Evolutionary conservation across 306 rosid genomes (phyloP).

Genomic region (Sechiopsis laciniata): DNA sequence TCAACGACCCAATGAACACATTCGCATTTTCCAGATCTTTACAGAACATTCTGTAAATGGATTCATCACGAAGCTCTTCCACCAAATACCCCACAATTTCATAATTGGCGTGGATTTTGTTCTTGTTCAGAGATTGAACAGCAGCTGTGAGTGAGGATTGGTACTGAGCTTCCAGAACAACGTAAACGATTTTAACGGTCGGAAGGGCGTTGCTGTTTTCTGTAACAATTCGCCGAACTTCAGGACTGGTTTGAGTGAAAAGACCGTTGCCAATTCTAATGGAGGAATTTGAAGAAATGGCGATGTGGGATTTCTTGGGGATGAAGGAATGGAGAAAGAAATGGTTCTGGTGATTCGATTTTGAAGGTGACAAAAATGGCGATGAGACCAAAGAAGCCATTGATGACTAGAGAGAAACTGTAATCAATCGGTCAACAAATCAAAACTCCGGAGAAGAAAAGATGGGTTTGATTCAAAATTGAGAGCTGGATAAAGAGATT

Average conservation of each 20-base stretch:
- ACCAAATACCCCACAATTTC: conserved; percentile 90
- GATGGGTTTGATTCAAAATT: background rate
- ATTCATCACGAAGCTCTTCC: conserved; percentile 74
- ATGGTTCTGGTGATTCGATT: conserved; percentile 56
- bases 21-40: conserved; percentile 87
- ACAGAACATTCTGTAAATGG: conserved; percentile 50
- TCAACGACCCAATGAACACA: conserved; percentile 81
- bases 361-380: conserved; percentile 54
- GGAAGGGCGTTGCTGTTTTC: conserved; percentile 57
- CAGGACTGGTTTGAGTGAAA: conserved; percentile 86
- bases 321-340: conserved; percentile 81
- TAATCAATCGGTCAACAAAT: background rate
- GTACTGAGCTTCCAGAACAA: conserved; percentile 94
- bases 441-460: background rate
- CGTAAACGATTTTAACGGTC: conserved; percentile 71
- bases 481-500: background rate
- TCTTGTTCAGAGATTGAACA: conserved; percentile 56
- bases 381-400: conserved; percentile 86
- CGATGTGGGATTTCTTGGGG: conserved; percentile 48
- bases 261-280: conserved; percentile 72
- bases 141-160: conserved; percentile 86
- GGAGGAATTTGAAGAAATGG: conserved; percentile 28
- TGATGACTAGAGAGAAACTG: conserved; percentile 16
- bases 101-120: conserved; percentile 46
- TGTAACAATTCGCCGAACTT: conserved; percentile 83